Evolutionary conservation across 1,284 basidiomycete species (phyloP).

Genomic region (Sporisorium scitamineum): DNA sequence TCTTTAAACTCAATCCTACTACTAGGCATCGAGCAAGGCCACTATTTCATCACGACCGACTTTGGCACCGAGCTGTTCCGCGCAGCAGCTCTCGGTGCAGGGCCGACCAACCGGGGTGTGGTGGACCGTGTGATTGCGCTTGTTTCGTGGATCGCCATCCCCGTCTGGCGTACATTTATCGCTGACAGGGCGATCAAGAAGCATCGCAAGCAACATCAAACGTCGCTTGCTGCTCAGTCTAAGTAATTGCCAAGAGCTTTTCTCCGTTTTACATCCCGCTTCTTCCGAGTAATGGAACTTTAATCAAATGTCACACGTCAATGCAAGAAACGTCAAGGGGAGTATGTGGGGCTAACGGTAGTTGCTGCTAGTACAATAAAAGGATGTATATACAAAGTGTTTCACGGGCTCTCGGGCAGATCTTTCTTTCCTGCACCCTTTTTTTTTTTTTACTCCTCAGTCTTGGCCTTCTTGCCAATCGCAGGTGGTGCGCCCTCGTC

Average conservation of each 20-base stretch:
- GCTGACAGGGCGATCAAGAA: constrained; percentile 51
- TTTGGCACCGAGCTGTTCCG: constrained; percentile 61
- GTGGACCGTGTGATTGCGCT: constrained; percentile 47
- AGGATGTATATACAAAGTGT: not conserved
- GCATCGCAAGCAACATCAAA: constrained; percentile 37
- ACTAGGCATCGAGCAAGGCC: constrained; percentile 45
- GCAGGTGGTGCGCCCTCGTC: constrained; percentile 39
- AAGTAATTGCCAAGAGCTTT: not conserved
- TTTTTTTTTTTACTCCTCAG: constrained; percentile 28
- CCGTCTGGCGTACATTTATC: constrained; percentile 59
- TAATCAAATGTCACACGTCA: too few relatives aligned
- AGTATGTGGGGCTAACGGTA: too few relatives aligned
- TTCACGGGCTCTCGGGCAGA: not conserved
- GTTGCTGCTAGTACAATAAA: too few relatives aligned
- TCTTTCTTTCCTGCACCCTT: not conserved
- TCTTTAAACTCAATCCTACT: not conserved
- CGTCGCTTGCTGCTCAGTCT: constrained; percentile 4
- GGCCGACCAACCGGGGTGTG: constrained; percentile 55
- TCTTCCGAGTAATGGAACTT: too few relatives aligned
- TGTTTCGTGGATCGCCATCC: constrained; percentile 50
- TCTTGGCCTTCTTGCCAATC: constrained; percentile 50
- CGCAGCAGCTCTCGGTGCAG: constrained; percentile 52
- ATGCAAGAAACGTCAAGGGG: too few relatives aligned
- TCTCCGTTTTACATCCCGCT: not conserved
- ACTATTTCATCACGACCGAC: constrained; percentile 66